A percentile compares a stretch with the other conserved stretches of the same genome.
Conservation (phyloP, 345 rosid species). For the Combretum micranthum region DNA sequence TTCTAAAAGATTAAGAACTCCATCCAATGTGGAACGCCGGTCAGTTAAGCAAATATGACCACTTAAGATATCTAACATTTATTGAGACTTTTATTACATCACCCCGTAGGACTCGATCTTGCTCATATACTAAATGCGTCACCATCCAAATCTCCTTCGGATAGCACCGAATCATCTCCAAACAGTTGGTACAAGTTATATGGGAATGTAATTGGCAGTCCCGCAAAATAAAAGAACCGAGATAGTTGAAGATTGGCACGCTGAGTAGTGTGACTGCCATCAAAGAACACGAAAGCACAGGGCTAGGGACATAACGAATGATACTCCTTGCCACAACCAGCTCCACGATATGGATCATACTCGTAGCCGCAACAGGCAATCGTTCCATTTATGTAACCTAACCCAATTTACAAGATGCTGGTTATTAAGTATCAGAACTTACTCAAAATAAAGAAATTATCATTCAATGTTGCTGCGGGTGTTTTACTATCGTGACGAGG, state of each 20-base stretch:
- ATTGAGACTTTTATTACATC: too few species aligned
- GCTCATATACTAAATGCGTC: too few species aligned
- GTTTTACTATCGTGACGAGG: background rate
- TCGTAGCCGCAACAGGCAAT: constrained; percentile 32
- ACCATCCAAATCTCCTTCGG: too few species aligned
- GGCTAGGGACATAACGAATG: constrained; percentile 10
- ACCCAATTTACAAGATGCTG: background rate
- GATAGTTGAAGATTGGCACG: constrained; percentile 9
- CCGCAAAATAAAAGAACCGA: constrained; percentile 11
- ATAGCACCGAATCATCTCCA: background rate
- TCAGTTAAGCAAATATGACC: too few species aligned
- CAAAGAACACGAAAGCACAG: constrained; percentile 8
- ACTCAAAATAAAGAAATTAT: too few species aligned
- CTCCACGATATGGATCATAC: constrained; percentile 20
- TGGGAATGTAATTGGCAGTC: constrained; percentile 17
- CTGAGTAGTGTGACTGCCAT: constrained; percentile 9
- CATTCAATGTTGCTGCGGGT: too few species aligned
- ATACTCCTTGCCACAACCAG: background rate
- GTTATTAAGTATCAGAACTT: too few species aligned
- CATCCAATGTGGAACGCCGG: too few species aligned
- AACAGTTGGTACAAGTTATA: constrained; percentile 27
- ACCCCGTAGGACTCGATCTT: too few species aligned
- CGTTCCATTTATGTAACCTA: constrained; percentile 28
- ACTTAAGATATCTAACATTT: too few species aligned
- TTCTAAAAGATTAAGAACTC: too few species aligned